Conservation (phyloP, 306 rosid genomes). For the Dicorynia guianensis region DNA sequence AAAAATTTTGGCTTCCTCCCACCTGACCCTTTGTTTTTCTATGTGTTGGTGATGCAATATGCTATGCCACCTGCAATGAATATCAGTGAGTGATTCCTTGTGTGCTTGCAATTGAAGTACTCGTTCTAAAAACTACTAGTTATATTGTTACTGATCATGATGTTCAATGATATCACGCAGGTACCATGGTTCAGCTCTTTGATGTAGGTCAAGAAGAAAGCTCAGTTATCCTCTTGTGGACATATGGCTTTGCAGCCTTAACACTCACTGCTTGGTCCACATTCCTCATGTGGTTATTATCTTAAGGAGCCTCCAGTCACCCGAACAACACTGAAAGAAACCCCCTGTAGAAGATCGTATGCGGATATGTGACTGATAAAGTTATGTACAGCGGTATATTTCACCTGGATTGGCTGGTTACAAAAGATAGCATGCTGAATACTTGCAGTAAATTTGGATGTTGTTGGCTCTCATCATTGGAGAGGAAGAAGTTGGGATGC, state of each 20-base stretch:
- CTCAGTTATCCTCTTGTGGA: constrained; percentile 83
- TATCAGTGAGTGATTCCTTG: constrained; percentile 58
- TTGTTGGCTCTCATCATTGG: not conserved
- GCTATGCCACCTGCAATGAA: constrained; percentile 95
- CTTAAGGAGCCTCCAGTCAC: constrained; percentile 33
- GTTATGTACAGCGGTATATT: not conserved
- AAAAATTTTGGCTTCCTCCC: constrained; percentile 65
- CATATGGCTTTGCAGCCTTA: constrained; percentile 71
- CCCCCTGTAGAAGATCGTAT: not conserved
- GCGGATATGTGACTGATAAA: not conserved
- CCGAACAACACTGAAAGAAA: not conserved
- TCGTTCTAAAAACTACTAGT: not conserved
- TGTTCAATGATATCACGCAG: constrained; percentile 43
- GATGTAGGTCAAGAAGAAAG: constrained; percentile 91
- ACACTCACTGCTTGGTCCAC: constrained; percentile 90
- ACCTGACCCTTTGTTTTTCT: constrained; percentile 70
- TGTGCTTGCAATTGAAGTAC: constrained; percentile 18
- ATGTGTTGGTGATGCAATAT: constrained; percentile 76
- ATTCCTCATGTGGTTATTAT: constrained; percentile 65
- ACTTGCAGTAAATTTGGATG: constrained; percentile 13
- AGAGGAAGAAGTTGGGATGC: constrained; percentile 5
- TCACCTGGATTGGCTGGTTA: not conserved
- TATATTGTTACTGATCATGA: constrained; percentile 4
- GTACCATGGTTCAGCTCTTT: constrained; percentile 85
- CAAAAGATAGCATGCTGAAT: constrained; percentile 8